Conservation (phyloP, 495 filamentous ascomycete species). For the Viridothelium virens region DNA sequence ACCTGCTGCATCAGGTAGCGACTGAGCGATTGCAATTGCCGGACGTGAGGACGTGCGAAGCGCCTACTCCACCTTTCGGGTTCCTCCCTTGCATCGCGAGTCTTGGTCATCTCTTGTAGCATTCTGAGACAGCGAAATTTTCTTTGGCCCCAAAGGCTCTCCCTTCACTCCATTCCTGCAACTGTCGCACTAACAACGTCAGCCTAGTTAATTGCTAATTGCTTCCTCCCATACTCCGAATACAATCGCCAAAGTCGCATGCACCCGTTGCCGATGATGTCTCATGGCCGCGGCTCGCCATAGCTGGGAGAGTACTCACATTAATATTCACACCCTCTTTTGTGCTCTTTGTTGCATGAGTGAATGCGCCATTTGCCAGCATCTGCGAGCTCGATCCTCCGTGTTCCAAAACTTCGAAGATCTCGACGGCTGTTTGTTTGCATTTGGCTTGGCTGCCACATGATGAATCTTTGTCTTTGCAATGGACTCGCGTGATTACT, state of each 20-base stretch:
- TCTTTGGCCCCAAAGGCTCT: background rate
- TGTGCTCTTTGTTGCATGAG: background rate
- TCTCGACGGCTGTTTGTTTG: background rate
- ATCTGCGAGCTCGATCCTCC: background rate
- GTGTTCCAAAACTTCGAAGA: background rate
- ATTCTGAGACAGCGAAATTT: conserved; percentile 5
- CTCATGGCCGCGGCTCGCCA: background rate
- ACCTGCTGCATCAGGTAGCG: conserved; percentile 3
- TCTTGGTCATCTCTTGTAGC: background rate
- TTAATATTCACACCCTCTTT: background rate
- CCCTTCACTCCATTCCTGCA: background rate
- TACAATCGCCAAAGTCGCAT: background rate
- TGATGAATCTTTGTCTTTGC: background rate
- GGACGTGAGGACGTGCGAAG: background rate
- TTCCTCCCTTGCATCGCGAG: background rate
- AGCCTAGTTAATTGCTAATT: too few relatives aligned
- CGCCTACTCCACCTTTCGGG: background rate
- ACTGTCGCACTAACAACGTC: background rate
- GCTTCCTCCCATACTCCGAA: too few relatives aligned
- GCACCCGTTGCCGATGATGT: background rate
- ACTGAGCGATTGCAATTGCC: background rate
- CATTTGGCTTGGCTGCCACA: background rate
- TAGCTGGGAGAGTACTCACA: background rate
- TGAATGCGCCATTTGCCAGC: background rate
- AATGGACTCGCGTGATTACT: background rate